These are phyloP conservation scores for Diaporthe citrichinensis DNA, from an alignment of 2,329 filamentous ascomycete species.

Conservation along the genomic window DNA sequence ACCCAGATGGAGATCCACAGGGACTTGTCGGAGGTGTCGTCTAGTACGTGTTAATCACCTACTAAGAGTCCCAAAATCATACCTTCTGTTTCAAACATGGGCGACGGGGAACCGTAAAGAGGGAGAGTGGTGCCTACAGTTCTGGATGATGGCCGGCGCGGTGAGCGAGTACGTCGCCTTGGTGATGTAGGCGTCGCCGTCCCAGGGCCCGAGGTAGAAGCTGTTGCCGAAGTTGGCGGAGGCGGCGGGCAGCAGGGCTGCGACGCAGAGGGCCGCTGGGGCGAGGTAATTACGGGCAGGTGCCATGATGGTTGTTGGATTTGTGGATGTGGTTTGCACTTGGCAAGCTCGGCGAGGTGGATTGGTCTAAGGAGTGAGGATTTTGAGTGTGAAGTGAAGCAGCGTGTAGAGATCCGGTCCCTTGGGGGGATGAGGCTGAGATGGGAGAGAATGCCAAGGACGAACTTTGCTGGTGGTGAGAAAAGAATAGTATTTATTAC, in stretches of 20 bases:
- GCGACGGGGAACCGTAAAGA: too few species aligned
- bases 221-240: constrained; percentile 36
- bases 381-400: background rate
- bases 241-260: background rate
- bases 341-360: background rate
- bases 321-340: background rate
- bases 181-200: constrained; percentile 35
- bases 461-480: background rate
- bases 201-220: constrained; percentile 40
- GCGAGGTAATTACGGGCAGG: background rate
- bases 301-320: background rate
- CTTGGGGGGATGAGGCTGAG: background rate
- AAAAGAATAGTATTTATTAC: background rate
- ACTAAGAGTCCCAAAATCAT: too few species aligned
- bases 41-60: too few species aligned
- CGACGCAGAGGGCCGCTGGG: constrained; percentile 8
- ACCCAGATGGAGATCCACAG: constrained; percentile 38
- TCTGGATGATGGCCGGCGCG: constrained; percentile 22
- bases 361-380: background rate
- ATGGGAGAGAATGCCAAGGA: background rate
- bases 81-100: too few species aligned
- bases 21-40: constrained; percentile 25
- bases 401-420: background rate
- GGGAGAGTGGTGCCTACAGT: background rate
- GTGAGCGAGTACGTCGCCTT: constrained; percentile 39